Percentiles rank a stretch among this genome's conserved stretches.
Conservation (phyloP, 176 grass and related monocot species). For the Canna indica region DNA sequence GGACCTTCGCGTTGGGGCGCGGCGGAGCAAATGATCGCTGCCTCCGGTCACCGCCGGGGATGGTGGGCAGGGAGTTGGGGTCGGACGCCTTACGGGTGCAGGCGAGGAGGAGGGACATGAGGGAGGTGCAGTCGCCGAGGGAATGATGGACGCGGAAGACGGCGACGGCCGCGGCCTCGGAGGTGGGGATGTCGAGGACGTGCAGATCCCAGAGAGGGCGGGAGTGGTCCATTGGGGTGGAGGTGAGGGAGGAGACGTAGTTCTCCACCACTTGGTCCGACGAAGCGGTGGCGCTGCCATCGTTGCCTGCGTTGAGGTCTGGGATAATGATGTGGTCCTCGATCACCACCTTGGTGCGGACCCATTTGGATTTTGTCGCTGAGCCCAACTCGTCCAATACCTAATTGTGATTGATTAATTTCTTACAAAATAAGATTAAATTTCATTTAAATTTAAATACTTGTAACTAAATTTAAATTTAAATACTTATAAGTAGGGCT, state of each 20-base stretch:
- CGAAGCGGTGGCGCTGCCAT: constrained; percentile 12
- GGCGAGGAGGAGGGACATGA: constrained; percentile 75
- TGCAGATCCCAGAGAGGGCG: constrained; percentile 90
- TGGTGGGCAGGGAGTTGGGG: constrained; percentile 29
- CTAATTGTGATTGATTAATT: too few species aligned
- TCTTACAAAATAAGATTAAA: too few species aligned
- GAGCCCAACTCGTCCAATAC: constrained; percentile 19
- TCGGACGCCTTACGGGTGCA: constrained; percentile 67
- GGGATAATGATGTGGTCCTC: constrained; percentile 70
- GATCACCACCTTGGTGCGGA: constrained; percentile 46
- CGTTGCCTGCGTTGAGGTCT: constrained; percentile 18
- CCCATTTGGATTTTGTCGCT: constrained; percentile 33
- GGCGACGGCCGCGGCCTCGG: constrained; percentile 32
- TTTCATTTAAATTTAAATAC: too few species aligned
- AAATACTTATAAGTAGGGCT: too few species aligned
- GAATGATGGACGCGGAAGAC: constrained; percentile 77
- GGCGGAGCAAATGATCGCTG: constrained; percentile 1
- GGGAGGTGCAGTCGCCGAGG: constrained; percentile 82
- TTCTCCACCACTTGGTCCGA: constrained; percentile 57
- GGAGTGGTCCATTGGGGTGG: constrained; percentile 39
- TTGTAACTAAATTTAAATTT: too few species aligned
- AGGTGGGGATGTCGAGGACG: constrained; percentile 68
- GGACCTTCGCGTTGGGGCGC: constrained; percentile 20
- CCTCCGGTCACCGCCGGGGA: neutral
- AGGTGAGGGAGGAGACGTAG: constrained; percentile 61